Percentiles rank a stretch among this genome's conserved stretches.
Conservation (phyloP, 306 rosid species). For the Argentina anserina region DNA sequence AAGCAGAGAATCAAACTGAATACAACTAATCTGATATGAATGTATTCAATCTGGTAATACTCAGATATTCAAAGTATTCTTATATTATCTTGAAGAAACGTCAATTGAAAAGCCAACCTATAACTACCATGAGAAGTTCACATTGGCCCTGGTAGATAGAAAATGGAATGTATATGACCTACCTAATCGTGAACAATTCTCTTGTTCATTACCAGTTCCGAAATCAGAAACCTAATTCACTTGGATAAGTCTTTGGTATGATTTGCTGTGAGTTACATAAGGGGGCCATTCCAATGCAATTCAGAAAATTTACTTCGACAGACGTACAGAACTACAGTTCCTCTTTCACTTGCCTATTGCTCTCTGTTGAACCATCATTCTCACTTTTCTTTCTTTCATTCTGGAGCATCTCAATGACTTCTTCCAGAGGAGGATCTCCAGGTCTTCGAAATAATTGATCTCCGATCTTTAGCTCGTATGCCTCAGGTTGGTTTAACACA, state of each 20-base stretch:
- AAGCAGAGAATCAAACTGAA: neutral
- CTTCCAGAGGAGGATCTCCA: conserved; percentile 78
- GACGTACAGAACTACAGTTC: conserved; percentile 51
- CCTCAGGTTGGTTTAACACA: conserved; percentile 65
- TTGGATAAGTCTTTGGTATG: neutral
- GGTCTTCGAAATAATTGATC: conserved; percentile 72
- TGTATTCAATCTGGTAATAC: neutral
- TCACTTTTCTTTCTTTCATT: conserved; percentile 39
- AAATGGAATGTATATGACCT: neutral
- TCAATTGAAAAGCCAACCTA: neutral
- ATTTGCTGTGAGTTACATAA: neutral
- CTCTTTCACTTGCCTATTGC: conserved; percentile 33
- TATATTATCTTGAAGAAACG: neutral
- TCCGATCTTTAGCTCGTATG: conserved; percentile 84
- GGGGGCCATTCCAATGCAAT: neutral
- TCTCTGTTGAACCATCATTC: conserved; percentile 26
- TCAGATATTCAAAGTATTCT: neutral
- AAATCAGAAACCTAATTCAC: neutral
- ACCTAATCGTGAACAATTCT: neutral
- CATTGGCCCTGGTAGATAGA: neutral
- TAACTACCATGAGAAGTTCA: neutral
- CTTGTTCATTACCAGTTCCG: neutral
- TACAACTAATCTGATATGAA: neutral
- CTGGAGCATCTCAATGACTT: conserved; percentile 50
- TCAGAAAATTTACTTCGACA: neutral